Base-by-base conservation (phyloP, 2,329 filamentous ascomycete genomes). In the Trichoderma aggressivum region DNA sequence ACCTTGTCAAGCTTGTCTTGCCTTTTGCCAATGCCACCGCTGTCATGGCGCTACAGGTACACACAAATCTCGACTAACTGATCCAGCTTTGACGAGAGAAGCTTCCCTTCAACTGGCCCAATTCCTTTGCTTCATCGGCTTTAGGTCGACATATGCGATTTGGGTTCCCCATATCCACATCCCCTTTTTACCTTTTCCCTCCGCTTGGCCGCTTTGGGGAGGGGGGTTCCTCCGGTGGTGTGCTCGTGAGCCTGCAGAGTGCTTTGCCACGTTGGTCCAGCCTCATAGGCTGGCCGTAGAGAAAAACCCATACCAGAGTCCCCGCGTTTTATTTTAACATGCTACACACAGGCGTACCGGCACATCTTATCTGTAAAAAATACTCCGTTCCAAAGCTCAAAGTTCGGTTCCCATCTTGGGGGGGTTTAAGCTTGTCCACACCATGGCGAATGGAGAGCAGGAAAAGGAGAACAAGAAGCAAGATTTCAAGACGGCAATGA, bases 201-300 rank as follows among this genome's bases (percentile, higher is more conserved):
- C 55, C 61, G 39, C 65, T 53, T 63, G 47, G 64, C 72, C 70
- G 7, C 28, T 67, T 58, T 63, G 43, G 30, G 65, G 50, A 64
- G 70, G 61, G 65, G 26, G 36, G 26, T 62, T 59, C 53, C 43
- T 21, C 32, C n/a, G 21, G 70, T 67, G 55, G 70, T 71, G 50
- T 70, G 65, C 70, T 71, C 43, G 36, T 62, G 66, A 72, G 71
- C 70, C 68, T 71, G 71, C 73, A 77, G 74, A 73, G 73, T 75
- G 75, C 69, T 75, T 59, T 79, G 79, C 78, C 79, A 81, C 79
- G 79, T 81, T 79, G 78, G 79, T 77, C 59, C 55, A 71, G 72
- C 72, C 70, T 74, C 70, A 71, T 69, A 68, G 55, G 47, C 56
- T 50, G 32, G 26, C 18, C n/a, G 28, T 65, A 50, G 55, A 34